Base-by-base conservation (phyloP, 1,284 basidiomycete species). In the Singerocomus inundabilis region DNA sequence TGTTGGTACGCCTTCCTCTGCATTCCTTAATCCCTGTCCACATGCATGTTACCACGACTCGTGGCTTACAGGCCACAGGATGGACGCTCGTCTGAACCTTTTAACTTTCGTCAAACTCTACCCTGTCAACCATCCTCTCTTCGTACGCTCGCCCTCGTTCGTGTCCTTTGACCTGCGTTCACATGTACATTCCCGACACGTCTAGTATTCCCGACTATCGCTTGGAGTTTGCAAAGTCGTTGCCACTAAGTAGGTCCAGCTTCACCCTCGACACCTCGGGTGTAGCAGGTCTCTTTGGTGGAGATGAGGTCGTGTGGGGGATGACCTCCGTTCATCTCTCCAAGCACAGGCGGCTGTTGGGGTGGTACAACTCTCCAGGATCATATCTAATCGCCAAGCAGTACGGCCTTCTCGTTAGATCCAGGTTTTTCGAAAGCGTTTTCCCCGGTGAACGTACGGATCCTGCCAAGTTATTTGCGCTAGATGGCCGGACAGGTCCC, bases 291-390 rank as follows among this genome's bases (percentile, higher is more conserved):
- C n/a, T n/a, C n/a, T n/a, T n/a, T n/a, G n/a, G n/a, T n/a, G n/a
- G n/a, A n/a, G n/a, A n/a, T n/a, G n/a, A n/a, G n/a, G n/a, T n/a
- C n/a, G n/a, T n/a, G n/a, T n/a, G n/a, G 64, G 62, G 0, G 63
- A 71, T 71, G 65, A 58, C 59, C 0, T 70, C 68, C 0, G 56
- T 69, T 6, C 65, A 71, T 37, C 46, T 71, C 15, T 70, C 59
- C 37, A 48, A 57, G 37, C 54, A 53, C 4, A 67, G 65, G 30
- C 58, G 42, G 13, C 69, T 57, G 61, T 28, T 67, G 11, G 68
- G 68, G 2, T 69, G 68, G 70, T 70, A 70, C 25, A 69, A 71
- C 16, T 55, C 69, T 4, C 70, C 68, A 8, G 70, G 68, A 10
- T 63, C 66, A 7, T 71, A 69, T 42, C 41, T 53, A 7, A 59